Conservation (phyloP, 768 basidiomycete species). For the Mycena pura region DNA sequence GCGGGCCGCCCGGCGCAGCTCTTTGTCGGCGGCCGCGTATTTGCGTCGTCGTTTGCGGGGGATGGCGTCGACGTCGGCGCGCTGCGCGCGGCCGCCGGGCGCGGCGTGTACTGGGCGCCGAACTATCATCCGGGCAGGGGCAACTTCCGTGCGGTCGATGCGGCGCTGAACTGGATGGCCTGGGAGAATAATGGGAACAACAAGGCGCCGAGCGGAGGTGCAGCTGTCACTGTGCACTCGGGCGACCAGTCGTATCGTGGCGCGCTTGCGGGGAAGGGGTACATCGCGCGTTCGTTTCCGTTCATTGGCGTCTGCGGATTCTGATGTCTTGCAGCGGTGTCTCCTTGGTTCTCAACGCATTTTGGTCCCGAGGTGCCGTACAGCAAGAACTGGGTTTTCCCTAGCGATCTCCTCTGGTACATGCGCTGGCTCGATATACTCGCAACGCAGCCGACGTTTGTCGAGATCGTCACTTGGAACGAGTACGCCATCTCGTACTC, state of each 20-base stretch:
- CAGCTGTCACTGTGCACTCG: constrained; percentile 8
- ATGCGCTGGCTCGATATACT: constrained; percentile 27
- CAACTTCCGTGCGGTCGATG: constrained; percentile 22
- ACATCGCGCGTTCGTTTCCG: constrained; percentile 27
- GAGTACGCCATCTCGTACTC: constrained; percentile 26
- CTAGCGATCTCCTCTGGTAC: constrained; percentile 28
- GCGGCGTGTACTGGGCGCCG: constrained; percentile 17
- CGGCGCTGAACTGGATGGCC: constrained; percentile 27
- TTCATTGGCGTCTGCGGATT: too few relatives aligned
- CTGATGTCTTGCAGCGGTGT: constrained; percentile 38
- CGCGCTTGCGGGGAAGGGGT: constrained; percentile 21
- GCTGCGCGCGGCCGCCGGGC: constrained; percentile 17
- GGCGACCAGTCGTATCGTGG: constrained; percentile 20
- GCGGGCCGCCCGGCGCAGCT: constrained; percentile 47
- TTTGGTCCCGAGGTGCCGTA: constrained; percentile 29
- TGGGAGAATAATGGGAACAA: constrained; percentile 29
- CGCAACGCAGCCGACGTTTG: constrained; percentile 17
- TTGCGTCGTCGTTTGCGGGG: constrained; percentile 54
- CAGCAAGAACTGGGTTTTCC: constrained; percentile 33
- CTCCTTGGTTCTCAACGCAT: constrained; percentile 57
- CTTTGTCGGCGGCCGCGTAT: constrained; percentile 41
- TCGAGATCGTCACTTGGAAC: constrained; percentile 54
- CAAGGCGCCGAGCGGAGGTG: constrained; percentile 22
- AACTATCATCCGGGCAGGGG: constrained; percentile 28
- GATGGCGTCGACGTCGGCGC: constrained; percentile 37